phyloP scores from a whole-genome alignment of 257 asterid species.

The Thymus mandschuricus region DNA sequence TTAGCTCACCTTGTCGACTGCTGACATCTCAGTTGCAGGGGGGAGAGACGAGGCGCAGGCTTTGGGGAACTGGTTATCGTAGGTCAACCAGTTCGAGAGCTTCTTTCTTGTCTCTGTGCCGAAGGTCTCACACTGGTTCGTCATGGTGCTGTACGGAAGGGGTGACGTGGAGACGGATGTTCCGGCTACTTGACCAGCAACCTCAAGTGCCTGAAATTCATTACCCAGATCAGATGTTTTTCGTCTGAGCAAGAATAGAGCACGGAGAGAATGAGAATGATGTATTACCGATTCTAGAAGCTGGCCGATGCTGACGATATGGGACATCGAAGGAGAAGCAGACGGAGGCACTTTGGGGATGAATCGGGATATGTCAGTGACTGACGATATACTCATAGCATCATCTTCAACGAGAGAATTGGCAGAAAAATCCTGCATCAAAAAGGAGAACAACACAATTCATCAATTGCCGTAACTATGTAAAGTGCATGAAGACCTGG shows the following conservation, averaged over 20 bases:
- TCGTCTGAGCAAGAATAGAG: background rate
- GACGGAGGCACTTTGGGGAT: conserved; percentile 72
- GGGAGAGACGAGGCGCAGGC: conserved; percentile 38
- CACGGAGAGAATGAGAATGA: conserved; percentile 21
- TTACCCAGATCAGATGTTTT: background rate
- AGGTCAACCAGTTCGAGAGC: conserved; percentile 85
- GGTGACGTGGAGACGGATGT: conserved; percentile 88
- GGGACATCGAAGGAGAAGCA: conserved; percentile 83
- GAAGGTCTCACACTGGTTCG: conserved; percentile 87
- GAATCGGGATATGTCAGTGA: conserved; percentile 73
- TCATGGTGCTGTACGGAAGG: conserved; percentile 83
- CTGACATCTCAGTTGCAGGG: conserved; percentile 45
- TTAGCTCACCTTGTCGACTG: conserved; percentile 56
- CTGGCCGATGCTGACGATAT: conserved; percentile 85
- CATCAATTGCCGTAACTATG: background rate
- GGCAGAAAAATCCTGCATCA: conserved; percentile 68
- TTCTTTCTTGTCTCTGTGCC: conserved; percentile 89
- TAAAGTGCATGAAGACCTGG: background rate
- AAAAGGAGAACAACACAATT: background rate
- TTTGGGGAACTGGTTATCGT: conserved; percentile 48
- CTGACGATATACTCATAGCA: conserved; percentile 74
- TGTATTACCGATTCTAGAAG: conserved; percentile 83
- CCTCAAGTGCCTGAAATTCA: conserved; percentile 86
- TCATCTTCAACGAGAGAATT: conserved; percentile 75
- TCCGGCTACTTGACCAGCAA: conserved; percentile 99